Evolutionary conservation across 805 yeast genomes (phyloP).

Genomic region (Sugiyamaella americana): DNA sequence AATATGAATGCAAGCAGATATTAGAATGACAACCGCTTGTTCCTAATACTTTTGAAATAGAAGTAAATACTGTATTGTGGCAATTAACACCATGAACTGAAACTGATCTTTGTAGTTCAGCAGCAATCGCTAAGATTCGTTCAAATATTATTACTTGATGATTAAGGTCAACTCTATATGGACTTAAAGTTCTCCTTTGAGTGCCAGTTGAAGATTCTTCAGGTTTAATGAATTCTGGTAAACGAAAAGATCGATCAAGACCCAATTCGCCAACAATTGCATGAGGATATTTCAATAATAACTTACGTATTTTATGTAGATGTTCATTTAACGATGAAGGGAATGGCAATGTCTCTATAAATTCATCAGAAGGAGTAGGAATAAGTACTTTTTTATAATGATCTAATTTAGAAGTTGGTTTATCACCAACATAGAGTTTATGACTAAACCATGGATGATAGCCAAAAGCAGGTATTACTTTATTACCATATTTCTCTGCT

Average conservation of each 20-base stretch:
- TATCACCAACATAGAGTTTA: slow-evolving; percentile 38
- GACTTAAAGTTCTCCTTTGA: slow-evolving; percentile 36
- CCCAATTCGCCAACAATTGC: slow-evolving; percentile 86
- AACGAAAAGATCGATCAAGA: slow-evolving; percentile 65
- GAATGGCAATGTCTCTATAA: slow-evolving; percentile 50
- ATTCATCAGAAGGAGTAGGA: slow-evolving; percentile 32
- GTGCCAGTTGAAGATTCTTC: slow-evolving; percentile 41
- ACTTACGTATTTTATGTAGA: slow-evolving; percentile 30
- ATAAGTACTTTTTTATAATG: slow-evolving; percentile 57
- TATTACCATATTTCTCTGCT: slow-evolving; percentile 24
- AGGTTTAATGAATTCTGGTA: slow-evolving; percentile 39
- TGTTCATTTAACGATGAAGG: slow-evolving; percentile 46
- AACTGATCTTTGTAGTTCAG: slow-evolving; percentile 42
- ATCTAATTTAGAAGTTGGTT: slow-evolving; percentile 13
- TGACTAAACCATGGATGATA: slow-evolving; percentile 93
- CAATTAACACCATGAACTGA: slow-evolving; percentile 84
- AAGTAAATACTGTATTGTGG: slow-evolving; percentile 48
- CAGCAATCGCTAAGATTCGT: slow-evolving; percentile 51
- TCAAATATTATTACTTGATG: slow-evolving; percentile 61
- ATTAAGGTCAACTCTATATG: slow-evolving; percentile 49
- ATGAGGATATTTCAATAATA: slow-evolving; percentile 29
- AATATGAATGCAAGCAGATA: slow-evolving; percentile 74
- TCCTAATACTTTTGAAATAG: slow-evolving; percentile 1
- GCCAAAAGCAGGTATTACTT: slow-evolving; percentile 40
- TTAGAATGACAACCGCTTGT: slow-evolving; percentile 12